Evolutionary conservation across 2,329 filamentous ascomycete species (phyloP).

Genomic region (Thelonectria rubi): DNA sequence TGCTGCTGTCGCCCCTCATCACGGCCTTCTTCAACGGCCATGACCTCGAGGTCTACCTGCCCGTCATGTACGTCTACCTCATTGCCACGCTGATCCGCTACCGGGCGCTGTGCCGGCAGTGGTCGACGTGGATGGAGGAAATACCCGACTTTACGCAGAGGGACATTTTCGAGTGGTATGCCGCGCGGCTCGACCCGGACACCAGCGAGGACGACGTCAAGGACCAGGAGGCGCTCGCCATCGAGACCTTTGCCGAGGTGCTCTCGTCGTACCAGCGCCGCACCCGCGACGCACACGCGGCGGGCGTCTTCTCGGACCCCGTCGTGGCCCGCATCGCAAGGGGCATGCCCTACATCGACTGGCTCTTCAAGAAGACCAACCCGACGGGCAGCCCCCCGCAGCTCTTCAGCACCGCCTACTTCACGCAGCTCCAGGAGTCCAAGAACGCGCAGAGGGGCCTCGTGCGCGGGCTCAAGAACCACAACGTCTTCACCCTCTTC

Average conservation of each 20-base stretch:
- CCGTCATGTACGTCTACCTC: constrained; percentile 29
- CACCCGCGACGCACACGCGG: constrained; percentile 14
- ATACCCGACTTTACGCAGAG: constrained; percentile 27
- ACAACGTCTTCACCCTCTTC: constrained; percentile 28
- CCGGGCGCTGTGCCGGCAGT: constrained; percentile 28
- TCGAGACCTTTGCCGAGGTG: constrained; percentile 18
- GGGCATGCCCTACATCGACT: constrained; percentile 30
- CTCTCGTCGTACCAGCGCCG: constrained; percentile 20
- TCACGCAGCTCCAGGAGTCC: constrained; percentile 28
- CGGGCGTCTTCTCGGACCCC: constrained; percentile 16
- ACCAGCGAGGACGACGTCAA: constrained; percentile 9
- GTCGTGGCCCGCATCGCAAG: constrained; percentile 20
- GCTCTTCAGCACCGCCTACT: constrained; percentile 31
- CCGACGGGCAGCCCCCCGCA: constrained; percentile 3
- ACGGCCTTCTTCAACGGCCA: constrained; percentile 31
- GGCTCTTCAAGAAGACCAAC: constrained; percentile 31
- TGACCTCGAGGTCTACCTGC: constrained; percentile 30
- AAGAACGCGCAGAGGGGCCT: constrained; percentile 25
- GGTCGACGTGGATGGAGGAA: constrained; percentile 32
- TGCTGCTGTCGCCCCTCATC: constrained; percentile 28
- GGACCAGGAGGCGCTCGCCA: constrained; percentile 12
- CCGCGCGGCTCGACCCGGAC: constrained; percentile 5
- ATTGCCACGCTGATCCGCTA: constrained; percentile 21
- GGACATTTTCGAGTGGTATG: constrained; percentile 30
- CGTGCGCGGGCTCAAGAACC: constrained; percentile 29